Percentiles rank a stretch among this genome's conserved stretches.
These are phyloP conservation scores for Alloteropsis semialata DNA, from an alignment of 176 grass and related monocot genomes.

Conservation along the genomic window DNA sequence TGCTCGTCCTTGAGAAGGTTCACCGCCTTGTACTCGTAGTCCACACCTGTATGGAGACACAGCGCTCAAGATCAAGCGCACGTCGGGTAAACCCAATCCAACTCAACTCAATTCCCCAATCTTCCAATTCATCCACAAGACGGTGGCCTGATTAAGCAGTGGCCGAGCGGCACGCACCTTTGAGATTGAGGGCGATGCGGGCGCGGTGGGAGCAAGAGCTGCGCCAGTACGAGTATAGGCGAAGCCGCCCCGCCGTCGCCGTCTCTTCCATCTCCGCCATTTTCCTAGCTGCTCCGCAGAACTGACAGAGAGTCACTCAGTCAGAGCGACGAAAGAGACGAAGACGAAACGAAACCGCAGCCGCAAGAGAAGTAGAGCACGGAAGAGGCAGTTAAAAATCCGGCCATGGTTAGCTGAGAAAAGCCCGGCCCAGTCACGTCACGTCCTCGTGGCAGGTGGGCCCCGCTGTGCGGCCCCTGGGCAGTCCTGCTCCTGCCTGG, in stretches of 20 bases:
- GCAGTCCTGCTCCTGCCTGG: too few relatives aligned
- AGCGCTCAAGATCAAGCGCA: background rate
- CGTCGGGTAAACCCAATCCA: background rate
- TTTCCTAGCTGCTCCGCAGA: background rate
- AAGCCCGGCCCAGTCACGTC: background rate
- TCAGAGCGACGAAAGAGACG: background rate
- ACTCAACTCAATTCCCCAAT: background rate
- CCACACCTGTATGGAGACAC: conserved; percentile 4
- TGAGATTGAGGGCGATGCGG: conserved; percentile 68
- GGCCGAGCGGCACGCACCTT: conserved; percentile 35
- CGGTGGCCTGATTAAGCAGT: background rate
- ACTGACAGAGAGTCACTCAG: background rate
- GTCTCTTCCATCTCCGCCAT: conserved; percentile 19
- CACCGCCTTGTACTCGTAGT: conserved; percentile 55
- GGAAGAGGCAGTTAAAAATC: background rate
- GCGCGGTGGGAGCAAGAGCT: conserved; percentile 61
- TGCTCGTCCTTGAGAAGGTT: conserved; percentile 52
- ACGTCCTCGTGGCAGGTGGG: conserved; percentile 20
- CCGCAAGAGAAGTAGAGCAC: conserved; percentile 13
- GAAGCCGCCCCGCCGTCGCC: background rate
- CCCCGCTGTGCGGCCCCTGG: background rate
- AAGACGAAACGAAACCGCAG: background rate
- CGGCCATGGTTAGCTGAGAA: background rate
- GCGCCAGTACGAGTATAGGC: conserved; percentile 59
- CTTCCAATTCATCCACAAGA: background rate